Percentiles rank a stretch among this genome's conserved stretches.
These are phyloP conservation scores for Adansonia digitata DNA, from an alignment of 345 rosid species.

Conservation along the genomic window DNA sequence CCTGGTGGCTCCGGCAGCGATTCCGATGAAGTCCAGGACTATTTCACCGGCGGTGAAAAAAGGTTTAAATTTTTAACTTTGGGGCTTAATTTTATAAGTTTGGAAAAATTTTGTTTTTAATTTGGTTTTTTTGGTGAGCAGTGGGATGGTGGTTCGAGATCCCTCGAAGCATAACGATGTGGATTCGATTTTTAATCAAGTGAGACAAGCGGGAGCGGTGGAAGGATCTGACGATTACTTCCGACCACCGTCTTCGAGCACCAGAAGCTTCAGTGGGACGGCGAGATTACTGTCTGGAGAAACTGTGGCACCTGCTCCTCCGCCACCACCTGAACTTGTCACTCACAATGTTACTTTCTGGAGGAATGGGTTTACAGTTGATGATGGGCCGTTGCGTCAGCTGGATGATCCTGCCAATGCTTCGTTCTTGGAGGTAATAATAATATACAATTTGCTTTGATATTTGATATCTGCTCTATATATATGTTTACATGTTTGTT, in stretches of 20 bases:
- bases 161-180: constrained; percentile 56
- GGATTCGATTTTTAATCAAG: constrained; percentile 65
- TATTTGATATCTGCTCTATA: too few species aligned
- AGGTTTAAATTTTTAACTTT: constrained; percentile 36
- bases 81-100: not conserved
- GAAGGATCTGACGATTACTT: constrained; percentile 49
- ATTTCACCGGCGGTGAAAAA: constrained; percentile 85
- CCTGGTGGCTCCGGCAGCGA: constrained; percentile 38
- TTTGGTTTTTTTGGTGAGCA: constrained; percentile 18
- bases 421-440: constrained; percentile 69
- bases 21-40: constrained; percentile 64
- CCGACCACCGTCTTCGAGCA: constrained; percentile 46
- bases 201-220: constrained; percentile 52
- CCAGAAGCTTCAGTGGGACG: constrained; percentile 70
- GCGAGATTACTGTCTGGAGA: constrained; percentile 78
- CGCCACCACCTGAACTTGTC: constrained; percentile 49
- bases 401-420: constrained; percentile 80
- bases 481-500: too few species aligned
- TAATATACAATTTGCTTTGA: not conserved
- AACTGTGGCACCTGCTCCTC: constrained; percentile 48
- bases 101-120: not conserved
- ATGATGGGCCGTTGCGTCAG: constrained; percentile 77
- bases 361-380: constrained; percentile 88
- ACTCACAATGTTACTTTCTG: constrained; percentile 72
- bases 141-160: constrained; percentile 93